Percentiles rank a stretch among this genome's conserved stretches.
Conservation (phyloP, 441 rosid species). For the Bruguiera hainesii region DNA sequence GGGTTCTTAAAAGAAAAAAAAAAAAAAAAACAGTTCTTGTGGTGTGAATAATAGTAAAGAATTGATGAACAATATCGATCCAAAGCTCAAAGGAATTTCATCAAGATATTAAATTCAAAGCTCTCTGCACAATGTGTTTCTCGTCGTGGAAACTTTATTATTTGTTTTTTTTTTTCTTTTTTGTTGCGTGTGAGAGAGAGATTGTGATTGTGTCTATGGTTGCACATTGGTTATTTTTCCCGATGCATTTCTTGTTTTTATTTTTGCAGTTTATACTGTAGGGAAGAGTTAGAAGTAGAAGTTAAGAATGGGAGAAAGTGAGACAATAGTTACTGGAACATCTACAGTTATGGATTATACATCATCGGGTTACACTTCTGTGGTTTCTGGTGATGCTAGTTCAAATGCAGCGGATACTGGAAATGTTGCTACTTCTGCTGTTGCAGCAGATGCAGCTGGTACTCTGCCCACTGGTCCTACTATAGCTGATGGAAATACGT, state of each 20-base stretch:
- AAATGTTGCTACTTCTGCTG: conserved; percentile 33
- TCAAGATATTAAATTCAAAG: too few species aligned
- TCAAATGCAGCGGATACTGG: conserved; percentile 13
- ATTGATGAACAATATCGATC: too few species aligned
- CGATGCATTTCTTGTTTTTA: background rate
- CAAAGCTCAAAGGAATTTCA: too few species aligned
- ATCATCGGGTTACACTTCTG: background rate
- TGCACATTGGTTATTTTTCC: background rate
- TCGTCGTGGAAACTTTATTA: too few species aligned
- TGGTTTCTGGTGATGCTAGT: background rate
- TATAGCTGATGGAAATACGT: conserved; percentile 21
- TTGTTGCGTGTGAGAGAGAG: too few species aligned
- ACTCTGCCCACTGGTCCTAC: conserved; percentile 7
- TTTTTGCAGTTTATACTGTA: conserved; percentile 21
- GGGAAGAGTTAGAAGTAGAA: conserved; percentile 9
- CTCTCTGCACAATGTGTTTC: too few species aligned
- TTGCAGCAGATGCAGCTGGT: conserved; percentile 21
- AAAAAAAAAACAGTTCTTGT: too few species aligned
- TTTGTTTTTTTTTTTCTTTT: too few species aligned
- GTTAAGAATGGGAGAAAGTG: conserved; percentile 67
- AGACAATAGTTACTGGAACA: conserved; percentile 51
- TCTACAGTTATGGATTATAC: conserved; percentile 28
- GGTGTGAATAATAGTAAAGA: too few species aligned
- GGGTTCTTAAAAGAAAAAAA: too few species aligned
- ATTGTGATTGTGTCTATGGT: background rate